phyloP scores from a whole-genome alignment of 2,329 filamentous ascomycete species.

The Trichoderma breve region DNA sequence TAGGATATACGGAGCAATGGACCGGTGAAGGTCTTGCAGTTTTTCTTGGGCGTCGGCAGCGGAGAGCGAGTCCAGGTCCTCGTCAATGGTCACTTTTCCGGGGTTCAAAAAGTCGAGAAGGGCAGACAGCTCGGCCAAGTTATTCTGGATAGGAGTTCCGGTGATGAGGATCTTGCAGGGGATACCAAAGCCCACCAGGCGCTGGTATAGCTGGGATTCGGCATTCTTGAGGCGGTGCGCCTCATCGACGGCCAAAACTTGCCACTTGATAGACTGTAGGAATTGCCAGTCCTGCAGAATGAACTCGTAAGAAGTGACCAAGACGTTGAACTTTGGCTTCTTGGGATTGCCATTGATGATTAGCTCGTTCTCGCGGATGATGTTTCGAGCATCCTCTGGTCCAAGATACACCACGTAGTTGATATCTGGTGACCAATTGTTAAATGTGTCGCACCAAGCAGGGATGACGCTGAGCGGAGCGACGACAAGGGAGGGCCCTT shows the following conservation, averaged over 20 bases:
- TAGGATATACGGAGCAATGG: conserved; percentile 91
- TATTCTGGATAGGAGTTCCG: conserved; percentile 96
- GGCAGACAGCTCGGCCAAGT: conserved; percentile 85
- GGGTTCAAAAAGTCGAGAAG: conserved; percentile 96
- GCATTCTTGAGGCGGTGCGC: conserved; percentile 95
- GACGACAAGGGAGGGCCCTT: conserved; percentile 95
- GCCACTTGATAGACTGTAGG: conserved; percentile 90
- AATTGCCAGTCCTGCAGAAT: conserved; percentile 84
- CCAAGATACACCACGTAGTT: conserved; percentile 98
- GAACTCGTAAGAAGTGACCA: conserved; percentile 97
- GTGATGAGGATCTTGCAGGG: conserved; percentile 92
- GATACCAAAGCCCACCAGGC: conserved; percentile 79
- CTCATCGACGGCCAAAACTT: conserved; percentile 93
- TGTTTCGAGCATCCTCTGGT: conserved; percentile 78
- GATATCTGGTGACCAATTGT: conserved; percentile 90
- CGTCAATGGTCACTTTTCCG: conserved; percentile 87
- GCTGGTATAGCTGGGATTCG: conserved; percentile 88
- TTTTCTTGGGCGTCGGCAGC: conserved; percentile 82
- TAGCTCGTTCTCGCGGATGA: conserved; percentile 87
- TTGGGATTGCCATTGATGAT: conserved; percentile 81
- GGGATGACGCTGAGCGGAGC: conserved; percentile 96
- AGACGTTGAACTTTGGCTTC: conserved; percentile 94
- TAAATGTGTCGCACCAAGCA: conserved; percentile 97
- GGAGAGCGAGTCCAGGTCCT: conserved; percentile 77
- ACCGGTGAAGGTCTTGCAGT: conserved; percentile 77